phyloP scores from a whole-genome alignment of 2,329 filamentous ascomycete genomes.

The Ceratocystis eucalypticola region DNA sequence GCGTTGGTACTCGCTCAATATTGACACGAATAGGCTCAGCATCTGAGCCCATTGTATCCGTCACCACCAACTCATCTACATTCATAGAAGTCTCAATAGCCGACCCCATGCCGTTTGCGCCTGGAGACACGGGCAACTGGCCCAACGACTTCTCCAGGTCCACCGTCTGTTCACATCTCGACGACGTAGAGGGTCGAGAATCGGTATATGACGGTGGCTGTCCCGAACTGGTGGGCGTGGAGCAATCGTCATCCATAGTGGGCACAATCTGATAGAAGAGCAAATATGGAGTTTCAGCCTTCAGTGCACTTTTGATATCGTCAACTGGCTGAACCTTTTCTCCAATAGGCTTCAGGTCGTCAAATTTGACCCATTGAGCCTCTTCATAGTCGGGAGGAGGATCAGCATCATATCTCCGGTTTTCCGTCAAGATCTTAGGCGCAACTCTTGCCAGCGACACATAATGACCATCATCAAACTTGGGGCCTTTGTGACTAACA shows the following conservation, averaged over 20 bases:
- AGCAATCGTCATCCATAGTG: constrained; percentile 53
- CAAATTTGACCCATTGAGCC: constrained; percentile 79
- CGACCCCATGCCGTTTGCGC: neutral
- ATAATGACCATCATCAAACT: constrained; percentile 67
- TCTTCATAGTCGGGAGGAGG: constrained; percentile 54
- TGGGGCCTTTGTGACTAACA: constrained; percentile 68
- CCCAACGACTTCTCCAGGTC: neutral
- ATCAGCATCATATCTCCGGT: constrained; percentile 40
- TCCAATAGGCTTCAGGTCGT: constrained; percentile 55
- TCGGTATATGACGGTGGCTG: constrained; percentile 49
- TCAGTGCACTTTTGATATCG: constrained; percentile 61
- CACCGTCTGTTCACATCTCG: neutral
- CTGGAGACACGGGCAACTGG: neutral
- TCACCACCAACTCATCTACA: neutral
- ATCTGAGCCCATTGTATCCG: neutral
- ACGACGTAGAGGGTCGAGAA: constrained; percentile 28
- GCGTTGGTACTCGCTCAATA: constrained; percentile 13
- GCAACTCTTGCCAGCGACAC: constrained; percentile 70
- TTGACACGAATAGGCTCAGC: constrained; percentile 10
- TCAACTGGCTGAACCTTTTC: constrained; percentile 63
- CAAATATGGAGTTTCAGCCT: constrained; percentile 82
- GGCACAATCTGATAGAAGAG: constrained; percentile 92
- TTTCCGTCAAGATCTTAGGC: constrained; percentile 46
- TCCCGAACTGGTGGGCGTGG: constrained; percentile 34
- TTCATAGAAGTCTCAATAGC: neutral